Evolutionary conservation across 345 rosid genomes (phyloP).

Genomic region (Atalantia buxifolia): DNA sequence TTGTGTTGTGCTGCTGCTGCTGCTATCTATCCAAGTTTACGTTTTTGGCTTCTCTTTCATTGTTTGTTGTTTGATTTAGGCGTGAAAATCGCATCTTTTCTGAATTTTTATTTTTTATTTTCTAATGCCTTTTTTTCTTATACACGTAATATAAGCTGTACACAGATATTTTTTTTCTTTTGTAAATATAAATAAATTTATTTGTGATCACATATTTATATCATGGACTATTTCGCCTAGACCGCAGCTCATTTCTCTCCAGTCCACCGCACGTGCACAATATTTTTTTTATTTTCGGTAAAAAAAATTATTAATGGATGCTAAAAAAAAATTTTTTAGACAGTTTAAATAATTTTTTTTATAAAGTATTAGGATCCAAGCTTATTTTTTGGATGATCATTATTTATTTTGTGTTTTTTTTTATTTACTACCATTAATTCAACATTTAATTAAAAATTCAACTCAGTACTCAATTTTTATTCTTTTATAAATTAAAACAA

Average conservation of each 20-base stretch:
- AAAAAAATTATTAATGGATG: neutral
- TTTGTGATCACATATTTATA: too few species aligned
- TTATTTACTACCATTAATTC: too few species aligned
- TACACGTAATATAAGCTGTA: neutral
- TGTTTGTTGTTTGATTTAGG: neutral
- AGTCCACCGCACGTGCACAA: neutral
- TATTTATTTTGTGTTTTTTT: too few species aligned
- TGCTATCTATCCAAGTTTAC: neutral
- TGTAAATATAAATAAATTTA: too few species aligned
- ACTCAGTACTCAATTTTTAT: too few species aligned
- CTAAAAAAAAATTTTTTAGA: too few species aligned
- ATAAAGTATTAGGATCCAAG: neutral
- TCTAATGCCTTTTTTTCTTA: neutral
- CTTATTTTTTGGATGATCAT: too few species aligned
- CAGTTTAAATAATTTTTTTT: neutral
- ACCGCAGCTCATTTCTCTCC: neutral
- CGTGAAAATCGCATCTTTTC: slow-evolving; percentile 7
- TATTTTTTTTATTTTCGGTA: neutral
- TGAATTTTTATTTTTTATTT: too few species aligned
- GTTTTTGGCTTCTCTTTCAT: neutral
- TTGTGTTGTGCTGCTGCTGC: neutral
- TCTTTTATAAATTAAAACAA: too few species aligned
- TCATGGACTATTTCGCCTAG: too few species aligned
- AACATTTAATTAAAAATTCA: too few species aligned
- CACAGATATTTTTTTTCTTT: too few species aligned